phyloP scores from a whole-genome alignment of 768 basidiomycete genomes.

The Coprinopsis marcescibilis region DNA sequence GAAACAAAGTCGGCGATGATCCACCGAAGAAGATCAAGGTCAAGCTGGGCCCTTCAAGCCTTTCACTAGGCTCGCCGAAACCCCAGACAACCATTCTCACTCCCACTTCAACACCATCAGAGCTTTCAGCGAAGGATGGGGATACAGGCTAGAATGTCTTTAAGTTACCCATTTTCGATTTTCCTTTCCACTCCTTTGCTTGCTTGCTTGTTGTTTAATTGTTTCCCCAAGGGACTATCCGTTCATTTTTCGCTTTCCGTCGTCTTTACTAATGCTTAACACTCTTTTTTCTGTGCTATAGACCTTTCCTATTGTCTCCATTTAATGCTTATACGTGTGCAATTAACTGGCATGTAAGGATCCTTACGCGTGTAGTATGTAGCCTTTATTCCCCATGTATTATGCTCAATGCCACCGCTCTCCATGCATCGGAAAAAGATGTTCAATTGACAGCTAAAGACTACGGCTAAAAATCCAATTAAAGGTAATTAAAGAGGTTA shows the following conservation, averaged over 20 bases:
- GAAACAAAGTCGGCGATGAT: conserved; percentile 9
- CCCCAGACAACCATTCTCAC: conserved; percentile 1
- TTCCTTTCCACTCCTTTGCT: not conserved
- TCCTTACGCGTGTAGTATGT: not conserved
- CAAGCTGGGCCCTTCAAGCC: conserved; percentile 42
- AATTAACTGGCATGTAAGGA: not conserved
- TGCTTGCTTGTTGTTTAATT: not conserved
- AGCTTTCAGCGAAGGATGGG: conserved; percentile 53
- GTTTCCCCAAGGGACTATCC: no score
- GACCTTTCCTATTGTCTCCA: not conserved
- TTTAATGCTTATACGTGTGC: not conserved
- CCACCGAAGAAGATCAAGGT: conserved; percentile 56
- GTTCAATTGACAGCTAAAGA: no score
- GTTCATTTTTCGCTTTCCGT: not conserved
- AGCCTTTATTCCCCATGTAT: not conserved
- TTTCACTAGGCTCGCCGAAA: not conserved
- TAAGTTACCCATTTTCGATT: conserved; percentile 1
- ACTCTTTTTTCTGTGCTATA: not conserved
- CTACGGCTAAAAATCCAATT: no score
- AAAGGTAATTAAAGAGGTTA: no score
- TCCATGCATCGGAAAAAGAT: no score
- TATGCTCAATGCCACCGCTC: not conserved
- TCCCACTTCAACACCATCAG: conserved; percentile 15
- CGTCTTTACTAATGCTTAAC: not conserved
- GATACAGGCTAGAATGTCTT: conserved; percentile 70